Evolutionary conservation across 1,139 yeast genomes (phyloP).

Genomic region (Zygoascus hellenicus): DNA sequence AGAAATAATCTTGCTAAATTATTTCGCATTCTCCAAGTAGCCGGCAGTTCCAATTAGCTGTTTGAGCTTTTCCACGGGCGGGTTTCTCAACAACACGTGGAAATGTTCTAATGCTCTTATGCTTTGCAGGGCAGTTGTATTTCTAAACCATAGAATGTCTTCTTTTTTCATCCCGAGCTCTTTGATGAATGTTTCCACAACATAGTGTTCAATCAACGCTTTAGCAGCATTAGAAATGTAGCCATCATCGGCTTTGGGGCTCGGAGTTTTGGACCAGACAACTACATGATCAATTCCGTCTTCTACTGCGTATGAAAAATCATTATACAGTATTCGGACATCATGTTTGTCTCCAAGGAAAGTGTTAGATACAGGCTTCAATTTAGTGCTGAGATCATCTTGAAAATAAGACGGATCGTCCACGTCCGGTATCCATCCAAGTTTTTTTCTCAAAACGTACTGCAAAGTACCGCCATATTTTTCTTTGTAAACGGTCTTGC

Average conservation of each 20-base stretch:
- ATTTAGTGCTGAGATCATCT: constrained; percentile 13
- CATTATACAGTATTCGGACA: constrained; percentile 35
- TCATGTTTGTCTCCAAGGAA: constrained; percentile 30
- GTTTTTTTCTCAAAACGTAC: constrained; percentile 29
- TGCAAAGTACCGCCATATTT: constrained; percentile 32
- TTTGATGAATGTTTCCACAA: constrained; percentile 27
- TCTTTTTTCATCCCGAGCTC: constrained; percentile 23
- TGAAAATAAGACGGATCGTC: not conserved
- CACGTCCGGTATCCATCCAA: constrained; percentile 27
- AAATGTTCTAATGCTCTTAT: constrained; percentile 38
- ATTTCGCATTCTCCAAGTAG: not conserved
- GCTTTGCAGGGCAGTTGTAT: constrained; percentile 37
- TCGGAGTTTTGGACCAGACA: constrained; percentile 36
- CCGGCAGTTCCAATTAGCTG: constrained; percentile 24
- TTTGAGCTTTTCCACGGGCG: constrained; percentile 21
- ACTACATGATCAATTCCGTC: constrained; percentile 36
- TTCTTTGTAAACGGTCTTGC: constrained; percentile 27
- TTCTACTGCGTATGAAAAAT: constrained; percentile 39
- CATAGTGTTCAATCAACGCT: constrained; percentile 26
- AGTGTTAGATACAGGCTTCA: constrained; percentile 16
- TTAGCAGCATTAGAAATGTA: constrained; percentile 27
- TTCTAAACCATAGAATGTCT: constrained; percentile 37
- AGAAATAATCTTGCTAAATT: no score
- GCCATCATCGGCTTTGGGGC: constrained; percentile 30
- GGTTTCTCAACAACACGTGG: constrained; percentile 33